Conservation (phyloP, 768 basidiomycete genomes). For the Amanita pallidorosea region DNA sequence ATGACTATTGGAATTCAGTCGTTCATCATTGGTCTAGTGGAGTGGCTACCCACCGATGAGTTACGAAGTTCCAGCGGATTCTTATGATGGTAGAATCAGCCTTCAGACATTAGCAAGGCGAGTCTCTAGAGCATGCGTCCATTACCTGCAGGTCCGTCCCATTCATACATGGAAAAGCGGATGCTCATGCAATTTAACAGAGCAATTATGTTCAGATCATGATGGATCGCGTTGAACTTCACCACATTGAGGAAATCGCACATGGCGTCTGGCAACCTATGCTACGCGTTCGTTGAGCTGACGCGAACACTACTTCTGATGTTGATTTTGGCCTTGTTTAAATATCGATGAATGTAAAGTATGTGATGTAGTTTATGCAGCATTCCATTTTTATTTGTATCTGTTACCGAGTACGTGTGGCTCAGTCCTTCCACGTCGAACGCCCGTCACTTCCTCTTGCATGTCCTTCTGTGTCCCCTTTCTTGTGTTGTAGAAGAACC, state of each 20-base stretch:
- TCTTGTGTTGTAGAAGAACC: neutral
- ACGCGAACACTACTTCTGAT: neutral
- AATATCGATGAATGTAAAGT: neutral
- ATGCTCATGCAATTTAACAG: conserved; percentile 21
- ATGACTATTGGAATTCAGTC: neutral
- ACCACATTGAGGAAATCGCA: conserved; percentile 59
- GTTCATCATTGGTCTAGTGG: conserved; percentile 34
- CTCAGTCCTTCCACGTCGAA: neutral
- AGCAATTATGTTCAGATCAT: conserved; percentile 59
- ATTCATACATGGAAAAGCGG: neutral
- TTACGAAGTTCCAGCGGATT: conserved; percentile 65
- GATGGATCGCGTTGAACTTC: conserved; percentile 59
- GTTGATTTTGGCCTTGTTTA: neutral
- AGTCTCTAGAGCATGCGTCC: conserved; percentile 59
- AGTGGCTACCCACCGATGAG: conserved; percentile 58
- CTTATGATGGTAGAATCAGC: conserved; percentile 53
- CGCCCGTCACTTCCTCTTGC: neutral
- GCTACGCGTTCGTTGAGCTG: conserved; percentile 32
- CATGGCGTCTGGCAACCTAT: conserved; percentile 70
- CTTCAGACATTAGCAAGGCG: conserved; percentile 59
- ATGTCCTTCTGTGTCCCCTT: neutral
- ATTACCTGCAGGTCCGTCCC: conserved; percentile 56
- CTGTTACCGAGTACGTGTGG: neutral
- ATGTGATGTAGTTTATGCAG: neutral
- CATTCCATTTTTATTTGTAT: neutral